Percentiles rank a stretch among this genome's conserved stretches.
phyloP scores from a whole-genome alignment of 1,284 basidiomycete species.

The Marasmius tenuissimus region DNA sequence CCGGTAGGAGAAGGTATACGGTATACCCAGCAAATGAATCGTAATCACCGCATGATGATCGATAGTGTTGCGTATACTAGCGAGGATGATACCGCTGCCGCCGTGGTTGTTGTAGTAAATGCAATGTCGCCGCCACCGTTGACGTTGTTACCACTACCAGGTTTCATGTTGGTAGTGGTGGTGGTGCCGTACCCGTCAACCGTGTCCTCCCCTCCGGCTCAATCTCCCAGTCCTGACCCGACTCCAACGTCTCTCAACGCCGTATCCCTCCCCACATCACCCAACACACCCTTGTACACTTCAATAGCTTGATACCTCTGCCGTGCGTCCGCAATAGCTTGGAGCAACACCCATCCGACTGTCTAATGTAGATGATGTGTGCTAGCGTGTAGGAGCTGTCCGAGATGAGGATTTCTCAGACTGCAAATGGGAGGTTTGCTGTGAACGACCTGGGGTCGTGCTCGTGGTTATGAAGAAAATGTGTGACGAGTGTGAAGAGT shows the following conservation, averaged over 20 bases:
- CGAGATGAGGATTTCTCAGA: slow-evolving; percentile 59
- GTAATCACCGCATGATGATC: slow-evolving; percentile 55
- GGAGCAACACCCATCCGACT: slow-evolving; percentile 68
- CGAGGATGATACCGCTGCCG: slow-evolving; percentile 43
- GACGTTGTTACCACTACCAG: no score
- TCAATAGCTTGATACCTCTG: slow-evolving; percentile 70
- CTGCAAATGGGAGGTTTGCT: slow-evolving; percentile 52
- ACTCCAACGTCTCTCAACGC: neutral
- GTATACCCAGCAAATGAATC: slow-evolving; percentile 54
- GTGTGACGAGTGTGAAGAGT: slow-evolving; percentile 48
- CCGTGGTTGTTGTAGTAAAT: no score
- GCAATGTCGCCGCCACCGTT: no score
- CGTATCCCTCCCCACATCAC: slow-evolving; percentile 29
- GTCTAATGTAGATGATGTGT: slow-evolving; percentile 60
- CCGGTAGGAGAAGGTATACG: slow-evolving; percentile 45
- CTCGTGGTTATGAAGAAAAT: slow-evolving; percentile 40
- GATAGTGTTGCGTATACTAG: slow-evolving; percentile 48
- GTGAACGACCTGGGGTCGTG: slow-evolving; percentile 29
- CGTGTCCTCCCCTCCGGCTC: neutral
- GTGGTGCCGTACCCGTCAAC: neutral
- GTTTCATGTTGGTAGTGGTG: neutral
- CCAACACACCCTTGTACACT: slow-evolving; percentile 66
- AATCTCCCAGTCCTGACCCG: neutral
- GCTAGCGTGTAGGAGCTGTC: slow-evolving; percentile 62
- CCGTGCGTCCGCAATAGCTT: slow-evolving; percentile 57